These are phyloP conservation scores for Colletotrichum sp. DNA, from an alignment of 2,329 filamentous ascomycete species.

Conservation along the genomic window DNA sequence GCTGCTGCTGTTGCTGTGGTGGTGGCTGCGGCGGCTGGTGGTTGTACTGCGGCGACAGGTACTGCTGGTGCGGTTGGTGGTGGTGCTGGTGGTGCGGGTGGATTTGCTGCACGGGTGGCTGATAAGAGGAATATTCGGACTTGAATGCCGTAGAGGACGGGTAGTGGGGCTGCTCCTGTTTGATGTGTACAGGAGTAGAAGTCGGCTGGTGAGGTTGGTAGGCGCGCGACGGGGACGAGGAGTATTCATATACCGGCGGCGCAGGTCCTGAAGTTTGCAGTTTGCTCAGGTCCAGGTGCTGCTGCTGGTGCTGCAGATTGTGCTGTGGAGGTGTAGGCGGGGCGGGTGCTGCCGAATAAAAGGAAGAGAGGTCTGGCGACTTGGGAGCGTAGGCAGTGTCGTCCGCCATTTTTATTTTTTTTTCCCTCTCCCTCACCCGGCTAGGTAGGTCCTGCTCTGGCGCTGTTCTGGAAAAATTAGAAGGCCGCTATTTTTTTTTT, in stretches of 20 bases:
- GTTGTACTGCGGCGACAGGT: conserved; percentile 24
- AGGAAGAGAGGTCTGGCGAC: conserved; percentile 64
- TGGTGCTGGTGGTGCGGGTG: conserved; percentile 34
- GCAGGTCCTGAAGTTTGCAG: conserved; percentile 13
- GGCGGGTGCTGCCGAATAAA: conserved; percentile 45
- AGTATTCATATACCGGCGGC: conserved; percentile 22
- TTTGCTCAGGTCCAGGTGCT: conserved; percentile 11
- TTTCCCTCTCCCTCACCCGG: background rate
- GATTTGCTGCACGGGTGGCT: conserved; percentile 25
- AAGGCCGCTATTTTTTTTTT: conserved; percentile 8
- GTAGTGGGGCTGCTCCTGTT: conserved; percentile 21
- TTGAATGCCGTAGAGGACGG: conserved; percentile 21
- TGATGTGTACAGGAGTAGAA: conserved; percentile 22
- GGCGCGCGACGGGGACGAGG: conserved; percentile 13
- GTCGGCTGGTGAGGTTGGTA: conserved; percentile 19
- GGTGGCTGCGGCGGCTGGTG: conserved; percentile 18
- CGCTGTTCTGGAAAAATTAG: conserved; percentile 13
- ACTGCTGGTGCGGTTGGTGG: conserved; percentile 25
- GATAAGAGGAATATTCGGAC: conserved; percentile 13
- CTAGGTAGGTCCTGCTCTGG: background rate
- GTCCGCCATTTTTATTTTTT: conserved; percentile 45
- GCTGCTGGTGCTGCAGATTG: conserved; percentile 30
- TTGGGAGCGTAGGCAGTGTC: conserved; percentile 60
- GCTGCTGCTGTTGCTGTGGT: conserved; percentile 21
- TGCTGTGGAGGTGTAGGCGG: conserved; percentile 30